A percentile compares a stretch with the other conserved stretches of the same genome.
Conservation (phyloP, 129 eudicot genomes). For the Sambucus nigra region DNA sequence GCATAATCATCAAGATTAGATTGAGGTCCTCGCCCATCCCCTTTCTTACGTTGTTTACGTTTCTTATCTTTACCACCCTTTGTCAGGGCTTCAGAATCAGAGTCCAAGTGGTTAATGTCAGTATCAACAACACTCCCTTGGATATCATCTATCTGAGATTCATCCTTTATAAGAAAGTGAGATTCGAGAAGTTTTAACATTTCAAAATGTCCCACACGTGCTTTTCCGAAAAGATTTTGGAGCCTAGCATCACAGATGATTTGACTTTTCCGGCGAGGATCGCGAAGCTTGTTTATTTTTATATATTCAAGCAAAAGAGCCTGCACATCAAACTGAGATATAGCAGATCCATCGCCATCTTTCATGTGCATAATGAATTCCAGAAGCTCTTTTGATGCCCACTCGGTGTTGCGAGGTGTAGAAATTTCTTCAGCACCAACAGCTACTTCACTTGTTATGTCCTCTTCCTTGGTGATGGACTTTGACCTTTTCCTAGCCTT, state of each 20-base stretch:
- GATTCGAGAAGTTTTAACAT: constrained; percentile 96
- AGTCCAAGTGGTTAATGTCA: constrained; percentile 39
- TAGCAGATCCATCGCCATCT: constrained; percentile 57
- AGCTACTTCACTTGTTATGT: constrained; percentile 7
- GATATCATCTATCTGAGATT: constrained; percentile 57
- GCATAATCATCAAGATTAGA: constrained; percentile 84
- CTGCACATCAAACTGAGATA: constrained; percentile 80
- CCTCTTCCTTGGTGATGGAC: constrained; percentile 26
- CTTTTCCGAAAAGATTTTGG: constrained; percentile 71
- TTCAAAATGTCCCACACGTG: constrained; percentile 94
- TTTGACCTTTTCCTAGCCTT: constrained; percentile 40
- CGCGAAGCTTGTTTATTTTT: constrained; percentile 81
- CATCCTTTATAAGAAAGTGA: constrained; percentile 70
- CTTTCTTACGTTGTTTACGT: constrained; percentile 58
- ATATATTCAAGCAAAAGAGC: constrained; percentile 83
- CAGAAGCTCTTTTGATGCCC: constrained; percentile 82
- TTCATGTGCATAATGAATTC: constrained; percentile 92
- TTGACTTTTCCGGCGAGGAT: constrained; percentile 72
- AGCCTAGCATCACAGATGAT: constrained; percentile 86
- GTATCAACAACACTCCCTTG: constrained; percentile 77
- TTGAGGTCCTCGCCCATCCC: constrained; percentile 46
- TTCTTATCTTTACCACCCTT: constrained; percentile 52
- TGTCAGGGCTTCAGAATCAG: constrained; percentile 30
- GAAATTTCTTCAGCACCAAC: constrained; percentile 20
- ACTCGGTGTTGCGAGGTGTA: constrained; percentile 37